Base-by-base conservation (phyloP, 352 stramenopile genomes). In the Phytophthora lateralis region DNA sequence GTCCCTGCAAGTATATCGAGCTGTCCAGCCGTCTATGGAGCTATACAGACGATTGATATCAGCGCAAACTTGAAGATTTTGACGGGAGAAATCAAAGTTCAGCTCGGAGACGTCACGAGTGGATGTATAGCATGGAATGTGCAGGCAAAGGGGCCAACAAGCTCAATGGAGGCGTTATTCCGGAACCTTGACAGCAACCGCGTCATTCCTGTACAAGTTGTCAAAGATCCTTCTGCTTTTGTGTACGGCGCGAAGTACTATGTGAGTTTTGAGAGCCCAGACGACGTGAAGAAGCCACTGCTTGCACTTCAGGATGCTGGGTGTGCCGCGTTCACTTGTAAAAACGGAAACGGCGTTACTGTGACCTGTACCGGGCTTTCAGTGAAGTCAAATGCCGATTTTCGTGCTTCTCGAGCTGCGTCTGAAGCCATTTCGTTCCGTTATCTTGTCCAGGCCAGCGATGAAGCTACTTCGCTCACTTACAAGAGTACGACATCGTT, bases 21-120 rank as follows among this genome's bases (percentile, higher is more conserved):
- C 20, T 91, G 84, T 50, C 29, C 64, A 1, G 51, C 26, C 10
- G 72, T 84, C 12, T 41, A 66, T 10, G 80, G 74, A 11, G 70
- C 66, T 2, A 80, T 63, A 3, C 84, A 93, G 58, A 90, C 84
- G 0, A 90, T 93, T 24, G 84, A 91, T 43, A 60, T 93, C 6
- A 66, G 39, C 1, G 68, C 82, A 0, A 32, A 50, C n/a, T 58
- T 67, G 0, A 6, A 58, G n/a, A 85, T 93, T 56, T 26, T 86
- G 0, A 56, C 71, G 6, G 79, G 82, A 2, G 75, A 76, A 26
- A 75, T 86, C 14, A 66, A 71, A 37, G 8, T 91, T 10, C 39
- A 66, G 21, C 59, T 78, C 21, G 69, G 78, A 32, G 70, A 84
- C n/a, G 35, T 48, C 3, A 60, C 37, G 0, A 85, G 69, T 34